Evolutionary conservation across 768 basidiomycete species (phyloP).

Genomic region (Pleurotus pulmonarius): DNA sequence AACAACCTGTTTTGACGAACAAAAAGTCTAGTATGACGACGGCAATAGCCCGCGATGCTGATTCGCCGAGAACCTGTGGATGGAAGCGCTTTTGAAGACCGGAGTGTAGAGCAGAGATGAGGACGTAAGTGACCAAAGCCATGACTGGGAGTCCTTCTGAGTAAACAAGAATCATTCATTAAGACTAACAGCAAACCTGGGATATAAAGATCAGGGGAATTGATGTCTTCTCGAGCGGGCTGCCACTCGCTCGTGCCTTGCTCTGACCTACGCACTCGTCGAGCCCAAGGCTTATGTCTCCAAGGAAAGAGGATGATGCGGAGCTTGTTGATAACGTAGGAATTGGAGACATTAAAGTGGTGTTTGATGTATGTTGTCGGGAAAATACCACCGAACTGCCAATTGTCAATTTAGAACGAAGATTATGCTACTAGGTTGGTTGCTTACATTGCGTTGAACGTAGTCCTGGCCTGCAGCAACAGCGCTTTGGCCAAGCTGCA

Average conservation of each 20-base stretch:
- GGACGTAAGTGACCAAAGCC: constrained; percentile 94
- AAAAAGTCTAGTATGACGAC: constrained; percentile 87
- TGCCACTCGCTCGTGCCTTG: constrained; percentile 74
- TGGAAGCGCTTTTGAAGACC: constrained; percentile 83
- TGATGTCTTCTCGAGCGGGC: constrained; percentile 90
- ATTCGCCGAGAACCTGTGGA: constrained; percentile 83
- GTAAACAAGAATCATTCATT: too few relatives aligned
- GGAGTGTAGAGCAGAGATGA: constrained; percentile 80
- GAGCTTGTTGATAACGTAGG: constrained; percentile 90
- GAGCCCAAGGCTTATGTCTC: constrained; percentile 85
- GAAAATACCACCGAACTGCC: constrained; percentile 75
- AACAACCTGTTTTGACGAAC: constrained; percentile 89
- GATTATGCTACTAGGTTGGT: not conserved
- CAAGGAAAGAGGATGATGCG: constrained; percentile 91
- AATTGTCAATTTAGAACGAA: constrained; percentile 9
- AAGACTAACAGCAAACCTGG: constrained; percentile 52
- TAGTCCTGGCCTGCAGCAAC: constrained; percentile 95
- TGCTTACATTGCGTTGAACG: constrained; percentile 85
- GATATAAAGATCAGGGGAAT: constrained; percentile 95
- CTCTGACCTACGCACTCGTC: constrained; percentile 64
- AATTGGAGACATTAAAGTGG: constrained; percentile 94
- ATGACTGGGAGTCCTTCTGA: constrained; percentile 52
- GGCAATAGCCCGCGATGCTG: constrained; percentile 77
- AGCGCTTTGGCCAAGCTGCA: constrained; percentile 91
- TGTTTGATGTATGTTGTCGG: constrained; percentile 79